Conservation (phyloP, 2,329 filamentous ascomycete genomes). For the Fusarium temperatum region DNA sequence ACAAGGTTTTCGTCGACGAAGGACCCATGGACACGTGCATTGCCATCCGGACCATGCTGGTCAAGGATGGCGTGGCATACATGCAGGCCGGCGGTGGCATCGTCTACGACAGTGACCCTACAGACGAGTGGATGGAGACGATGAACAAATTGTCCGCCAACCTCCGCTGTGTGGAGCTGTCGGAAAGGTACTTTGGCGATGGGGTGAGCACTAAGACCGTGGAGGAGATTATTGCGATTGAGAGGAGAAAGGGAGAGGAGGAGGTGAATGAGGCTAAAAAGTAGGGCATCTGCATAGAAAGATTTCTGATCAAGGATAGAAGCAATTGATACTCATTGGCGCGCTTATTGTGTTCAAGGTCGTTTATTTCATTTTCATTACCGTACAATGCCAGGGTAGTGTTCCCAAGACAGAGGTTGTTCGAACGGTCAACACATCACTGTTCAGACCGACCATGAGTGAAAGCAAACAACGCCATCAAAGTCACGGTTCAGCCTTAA, state of each 20-base stretch:
- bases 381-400: not conserved
- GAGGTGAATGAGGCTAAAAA: conserved; percentile 34
- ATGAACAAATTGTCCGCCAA: conserved; percentile 84
- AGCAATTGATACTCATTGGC: not conserved
- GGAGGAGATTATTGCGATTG: conserved; percentile 41
- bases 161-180: conserved; percentile 41
- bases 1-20: conserved; percentile 57
- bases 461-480: too few species aligned
- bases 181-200: conserved; percentile 41
- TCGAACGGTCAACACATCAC: not conserved
- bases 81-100: conserved; percentile 91
- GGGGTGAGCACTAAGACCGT: conserved; percentile 40
- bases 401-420: not conserved
- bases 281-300: not conserved
- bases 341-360: not conserved
- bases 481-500: not conserved
- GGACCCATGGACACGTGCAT: conserved; percentile 92
- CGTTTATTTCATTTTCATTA: not conserved
- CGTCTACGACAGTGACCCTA: conserved; percentile 90
- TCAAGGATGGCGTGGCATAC: conserved; percentile 91
- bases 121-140: conserved; percentile 94
- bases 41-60: conserved; percentile 88
- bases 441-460: not conserved
- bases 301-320: not conserved
- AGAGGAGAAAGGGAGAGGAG: conserved; percentile 41